Evolutionary conservation across 768 basidiomycete species (phyloP).

Genomic region (Boletus insuetus): DNA sequence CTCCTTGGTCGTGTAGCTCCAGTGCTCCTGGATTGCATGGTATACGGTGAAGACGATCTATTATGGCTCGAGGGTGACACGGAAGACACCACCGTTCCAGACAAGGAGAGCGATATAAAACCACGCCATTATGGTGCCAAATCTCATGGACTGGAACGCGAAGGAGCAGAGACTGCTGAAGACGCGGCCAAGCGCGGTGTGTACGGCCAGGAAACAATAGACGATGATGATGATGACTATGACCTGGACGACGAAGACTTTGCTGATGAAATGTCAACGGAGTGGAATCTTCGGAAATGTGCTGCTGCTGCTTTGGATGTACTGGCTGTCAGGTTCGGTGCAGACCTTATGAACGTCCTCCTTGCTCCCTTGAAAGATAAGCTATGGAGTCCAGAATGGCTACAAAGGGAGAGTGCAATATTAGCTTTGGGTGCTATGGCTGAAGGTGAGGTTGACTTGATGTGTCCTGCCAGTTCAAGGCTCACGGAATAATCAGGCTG

Average conservation of each 20-base stretch:
- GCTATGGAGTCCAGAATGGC: constrained; percentile 90
- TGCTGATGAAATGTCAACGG: constrained; percentile 94
- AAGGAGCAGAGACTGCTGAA: constrained; percentile 39
- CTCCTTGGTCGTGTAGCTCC: constrained; percentile 91
- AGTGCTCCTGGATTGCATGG: constrained; percentile 94
- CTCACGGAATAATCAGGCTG: constrained; percentile 59
- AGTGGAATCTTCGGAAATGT: constrained; percentile 99
- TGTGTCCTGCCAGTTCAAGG: not conserved
- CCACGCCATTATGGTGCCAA: constrained; percentile 90
- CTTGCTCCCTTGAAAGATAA: constrained; percentile 90
- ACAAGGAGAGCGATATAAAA: constrained; percentile 95
- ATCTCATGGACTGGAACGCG: constrained; percentile 80
- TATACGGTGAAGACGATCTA: constrained; percentile 96
- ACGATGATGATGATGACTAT: constrained; percentile 86
- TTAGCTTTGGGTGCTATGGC: constrained; percentile 97
- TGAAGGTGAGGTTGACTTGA: constrained; percentile 62
- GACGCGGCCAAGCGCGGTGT: constrained; percentile 47
- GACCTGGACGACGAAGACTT: constrained; percentile 83
- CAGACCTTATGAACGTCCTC: constrained; percentile 86
- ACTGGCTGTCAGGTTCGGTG: constrained; percentile 87
- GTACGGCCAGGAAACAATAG: constrained; percentile 78
- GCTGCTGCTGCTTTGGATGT: constrained; percentile 97
- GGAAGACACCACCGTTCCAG: constrained; percentile 86
- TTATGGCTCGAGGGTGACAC: constrained; percentile 90
- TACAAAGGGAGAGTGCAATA: constrained; percentile 93